Evolutionary conservation across 805 yeast genomes (phyloP), one percentile per base, ranked within the genome.

Genomic region (Starmerella ratchasimensis): DNA sequence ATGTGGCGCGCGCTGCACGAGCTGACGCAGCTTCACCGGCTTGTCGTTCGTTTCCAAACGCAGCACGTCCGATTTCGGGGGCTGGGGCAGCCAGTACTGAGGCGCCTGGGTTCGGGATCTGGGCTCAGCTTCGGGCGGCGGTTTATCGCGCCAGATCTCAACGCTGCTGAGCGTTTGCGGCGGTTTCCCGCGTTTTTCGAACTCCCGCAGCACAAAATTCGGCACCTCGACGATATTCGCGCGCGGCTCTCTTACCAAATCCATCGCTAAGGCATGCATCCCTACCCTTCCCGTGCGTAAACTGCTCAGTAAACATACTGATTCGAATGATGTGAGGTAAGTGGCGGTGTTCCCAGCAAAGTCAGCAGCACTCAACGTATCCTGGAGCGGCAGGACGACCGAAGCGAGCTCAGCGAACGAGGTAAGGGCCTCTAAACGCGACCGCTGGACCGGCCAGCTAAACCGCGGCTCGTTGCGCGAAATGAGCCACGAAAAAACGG

Each of bases 181-280:
- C n/a, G 11, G 11, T 8, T 16, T 14, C 5, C 10, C 19, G 6
- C 23, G 20, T 9, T 18, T 23, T 21, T 24, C 22, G 20, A 42
- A 31, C 24, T 35, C 42, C 1, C 20, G n/a, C 14, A 38, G 14
- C 3, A 14, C 15, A 4, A 8, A 9, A 11, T 28, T 17, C 11
- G 26, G 28, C 4, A 25, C 59, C 19, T 67, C 63, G 13, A 72
- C 68, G n/a, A 74, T 56, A 31, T 67, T 71, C 39, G 79, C 57
- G 13, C 57, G 55, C 0, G 62, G 38, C 11, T 66, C 68, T 5
- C 62, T 58, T 0, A 64, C 58, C 19, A 74, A 47, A 0, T 67
- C 58, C 34, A 59, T 55, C 26, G 60, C 64, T 4, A 78, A 50
- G 3, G 58, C 58, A 15, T 57, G 55, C 71, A 76, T 69, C 1